A percentile compares a stretch with the other conserved stretches of the same genome.
Evolutionary conservation across 2,329 filamentous ascomycete genomes (phyloP).

Genomic region (Aspergillus uvarum): DNA sequence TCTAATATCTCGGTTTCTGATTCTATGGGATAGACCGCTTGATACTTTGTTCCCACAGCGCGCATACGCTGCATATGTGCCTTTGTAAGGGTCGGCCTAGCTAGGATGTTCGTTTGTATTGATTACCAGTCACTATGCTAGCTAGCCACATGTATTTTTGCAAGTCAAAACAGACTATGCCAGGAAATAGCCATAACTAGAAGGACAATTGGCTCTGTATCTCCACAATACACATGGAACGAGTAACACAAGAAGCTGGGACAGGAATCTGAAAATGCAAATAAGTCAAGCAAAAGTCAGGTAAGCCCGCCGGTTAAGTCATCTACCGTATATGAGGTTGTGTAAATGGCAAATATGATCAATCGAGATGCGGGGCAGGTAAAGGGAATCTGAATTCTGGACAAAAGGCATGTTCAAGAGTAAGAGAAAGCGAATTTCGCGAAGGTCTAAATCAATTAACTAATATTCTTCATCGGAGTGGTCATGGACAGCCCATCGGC

Average conservation of each 20-base stretch:
- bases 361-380: no score
- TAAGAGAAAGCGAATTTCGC: neutral
- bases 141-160: neutral
- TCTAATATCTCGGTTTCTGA: neutral
- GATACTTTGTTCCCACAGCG: no score
- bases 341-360: no score
- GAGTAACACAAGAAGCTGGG: neutral
- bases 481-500: constrained; percentile 29
- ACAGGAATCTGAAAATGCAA: neutral
- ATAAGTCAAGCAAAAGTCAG: neutral
- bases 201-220: neutral
- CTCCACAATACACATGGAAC: neutral
- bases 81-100: neutral
- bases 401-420: no score
- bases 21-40: no score
- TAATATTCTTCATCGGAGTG: constrained; percentile 24
- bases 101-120: neutral
- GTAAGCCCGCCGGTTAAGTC: neutral
- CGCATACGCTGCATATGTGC: no score
- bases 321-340: neutral
- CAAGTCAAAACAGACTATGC: neutral
- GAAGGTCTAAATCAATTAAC: neutral
- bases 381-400: neutral
- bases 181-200: neutral
- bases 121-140: neutral